Percentiles rank a stretch among this genome's conserved stretches.
phyloP scores from a whole-genome alignment of 1,139 yeast species.

The Nadsonia commutata region DNA sequence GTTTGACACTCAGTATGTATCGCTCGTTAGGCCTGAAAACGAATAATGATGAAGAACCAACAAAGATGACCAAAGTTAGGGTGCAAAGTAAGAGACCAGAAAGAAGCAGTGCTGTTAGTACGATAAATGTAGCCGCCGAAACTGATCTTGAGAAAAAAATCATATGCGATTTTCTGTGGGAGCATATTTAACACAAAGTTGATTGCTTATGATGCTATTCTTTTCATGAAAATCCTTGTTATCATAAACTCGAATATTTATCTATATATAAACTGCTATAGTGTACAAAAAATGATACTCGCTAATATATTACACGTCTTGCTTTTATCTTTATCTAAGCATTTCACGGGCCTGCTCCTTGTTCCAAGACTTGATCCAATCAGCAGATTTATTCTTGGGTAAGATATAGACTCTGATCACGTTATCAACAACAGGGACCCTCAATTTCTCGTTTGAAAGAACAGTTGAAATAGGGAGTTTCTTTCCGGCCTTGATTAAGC shows the following conservation, averaged over 20 bases:
- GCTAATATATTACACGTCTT: too few relatives aligned
- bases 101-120: background rate
- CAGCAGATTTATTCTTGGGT: constrained; percentile 51
- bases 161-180: background rate
- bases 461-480: constrained; percentile 54
- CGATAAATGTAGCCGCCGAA: background rate
- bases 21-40: constrained; percentile 24
- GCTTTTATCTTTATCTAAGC: background rate
- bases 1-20: constrained; percentile 25
- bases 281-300: too few relatives aligned
- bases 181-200: background rate
- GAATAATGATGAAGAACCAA: constrained; percentile 14
- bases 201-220: too few relatives aligned
- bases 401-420: constrained; percentile 63
- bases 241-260: too few relatives aligned
- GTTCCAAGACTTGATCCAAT: constrained; percentile 59
- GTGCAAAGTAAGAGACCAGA: background rate
- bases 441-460: constrained; percentile 46
- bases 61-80: background rate
- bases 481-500: constrained; percentile 74
- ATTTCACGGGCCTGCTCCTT: constrained; percentile 27
- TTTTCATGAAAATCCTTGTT: too few relatives aligned
- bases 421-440: constrained; percentile 66
- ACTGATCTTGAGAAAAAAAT: background rate
- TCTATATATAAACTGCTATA: too few relatives aligned